phyloP scores from a whole-genome alignment of 148 eudicot species.

The Rhododendron mucronatum region DNA sequence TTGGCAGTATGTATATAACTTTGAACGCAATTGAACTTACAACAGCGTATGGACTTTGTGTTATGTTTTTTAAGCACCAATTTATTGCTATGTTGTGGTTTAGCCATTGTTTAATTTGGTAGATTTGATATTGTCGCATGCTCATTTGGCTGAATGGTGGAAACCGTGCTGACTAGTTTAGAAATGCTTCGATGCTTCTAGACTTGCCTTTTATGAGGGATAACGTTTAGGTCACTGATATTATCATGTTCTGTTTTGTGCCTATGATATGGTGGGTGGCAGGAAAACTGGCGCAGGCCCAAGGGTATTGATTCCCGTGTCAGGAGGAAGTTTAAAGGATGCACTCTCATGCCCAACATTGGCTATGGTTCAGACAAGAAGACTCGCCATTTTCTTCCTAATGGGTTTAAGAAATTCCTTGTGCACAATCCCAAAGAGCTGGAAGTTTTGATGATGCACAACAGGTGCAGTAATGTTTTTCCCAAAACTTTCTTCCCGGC shows the following conservation, averaged over 20 bases:
- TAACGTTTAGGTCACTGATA: not conserved
- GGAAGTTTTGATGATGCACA: constrained; percentile 16
- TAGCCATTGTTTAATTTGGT: not conserved
- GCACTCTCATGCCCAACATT: constrained; percentile 26
- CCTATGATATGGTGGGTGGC: not conserved
- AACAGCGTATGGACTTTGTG: not conserved
- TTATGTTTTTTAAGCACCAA: not conserved
- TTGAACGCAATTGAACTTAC: not conserved
- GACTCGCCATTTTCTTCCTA: constrained; percentile 23
- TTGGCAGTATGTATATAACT: not conserved
- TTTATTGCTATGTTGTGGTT: too few relatives aligned
- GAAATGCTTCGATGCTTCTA: not conserved
- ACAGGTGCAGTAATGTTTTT: not conserved
- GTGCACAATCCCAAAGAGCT: constrained; percentile 19
- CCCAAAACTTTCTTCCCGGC: not conserved
- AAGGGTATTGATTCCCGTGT: constrained; percentile 40
- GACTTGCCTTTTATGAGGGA: not conserved
- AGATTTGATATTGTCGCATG: not conserved
- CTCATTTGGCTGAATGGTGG: not conserved
- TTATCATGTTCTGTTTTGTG: not conserved
- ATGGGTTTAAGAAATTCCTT: constrained; percentile 25
- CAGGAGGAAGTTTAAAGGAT: constrained; percentile 32
- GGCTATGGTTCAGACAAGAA: constrained; percentile 27
- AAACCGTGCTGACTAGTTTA: not conserved
- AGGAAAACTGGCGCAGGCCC: constrained; percentile 34